phyloP scores from a whole-genome alignment of 306 rosid species.

The Quercus gilva region DNA sequence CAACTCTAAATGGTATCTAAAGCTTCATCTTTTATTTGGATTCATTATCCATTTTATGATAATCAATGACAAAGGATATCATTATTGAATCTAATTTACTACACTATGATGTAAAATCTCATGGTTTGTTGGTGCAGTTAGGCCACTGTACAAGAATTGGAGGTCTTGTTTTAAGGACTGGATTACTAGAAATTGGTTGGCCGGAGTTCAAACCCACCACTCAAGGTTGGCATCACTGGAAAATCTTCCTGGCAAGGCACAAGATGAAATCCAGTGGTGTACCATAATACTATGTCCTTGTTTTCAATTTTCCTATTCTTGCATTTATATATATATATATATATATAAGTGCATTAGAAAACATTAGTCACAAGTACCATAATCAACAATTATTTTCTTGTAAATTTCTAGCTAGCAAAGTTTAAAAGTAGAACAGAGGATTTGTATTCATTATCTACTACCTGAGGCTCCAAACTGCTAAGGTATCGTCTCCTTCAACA shows the following conservation, averaged over 20 bases:
- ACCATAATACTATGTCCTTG: slow-evolving; percentile 56
- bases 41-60: not conserved
- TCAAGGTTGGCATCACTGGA: slow-evolving; percentile 62
- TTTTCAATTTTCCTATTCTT: slow-evolving; percentile 43
- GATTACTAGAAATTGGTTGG: slow-evolving; percentile 71
- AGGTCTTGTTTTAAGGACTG: slow-evolving; percentile 48
- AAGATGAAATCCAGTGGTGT: slow-evolving; percentile 62
- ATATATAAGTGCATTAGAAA: not conserved
- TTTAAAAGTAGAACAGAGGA: not conserved
- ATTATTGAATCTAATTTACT: too few species aligned
- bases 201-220: slow-evolving; percentile 52
- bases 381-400: not conserved
- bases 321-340: not conserved
- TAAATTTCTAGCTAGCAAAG: too few species aligned
- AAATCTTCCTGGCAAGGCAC: slow-evolving; percentile 63
- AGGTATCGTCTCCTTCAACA: slow-evolving; percentile 53
- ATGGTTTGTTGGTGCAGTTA: slow-evolving; percentile 2
- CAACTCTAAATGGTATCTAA: too few species aligned
- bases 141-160: slow-evolving; percentile 14
- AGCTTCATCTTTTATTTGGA: too few species aligned
- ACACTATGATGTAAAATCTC: not conserved
- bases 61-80: not conserved
- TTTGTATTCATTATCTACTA: not conserved
- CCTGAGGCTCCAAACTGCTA: slow-evolving; percentile 42
- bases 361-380: not conserved